Evolutionary conservation across 352 stramenopile species (phyloP), one percentile per base, ranked within the genome.

Genomic region (Thraustotheca clavata): DNA sequence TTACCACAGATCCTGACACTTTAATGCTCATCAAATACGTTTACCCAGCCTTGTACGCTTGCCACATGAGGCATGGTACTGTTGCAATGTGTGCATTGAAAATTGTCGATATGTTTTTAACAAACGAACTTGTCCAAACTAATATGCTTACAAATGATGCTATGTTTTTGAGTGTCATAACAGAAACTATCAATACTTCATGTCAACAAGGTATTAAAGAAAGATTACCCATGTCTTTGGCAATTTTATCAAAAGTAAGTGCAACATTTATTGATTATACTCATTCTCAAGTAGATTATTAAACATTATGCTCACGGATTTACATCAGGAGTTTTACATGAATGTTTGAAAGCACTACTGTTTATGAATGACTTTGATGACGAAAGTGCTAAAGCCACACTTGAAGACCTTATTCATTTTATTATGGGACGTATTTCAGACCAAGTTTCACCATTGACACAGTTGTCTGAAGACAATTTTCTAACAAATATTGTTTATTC

Each of bases 301-400:
- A 68, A 73, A 11, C 86, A 81, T 41, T 78, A 61, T 20, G 29
- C 50, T 5, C 57, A 41, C 27, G 74, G 72, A 0, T 86, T 87
- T 50, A 60, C 73, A 4, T 63, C 79, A 0, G 49, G 47, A 7
- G 59, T 92, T 12, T 70, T 94, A n/a, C 85, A 94, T 39, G 70
- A 77, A 9, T 74, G 77, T 16, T 54, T 91, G 29, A 88, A 86
- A 46, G 72, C 80, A 0, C 49, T 92, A n/a, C 85, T 77, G 20
- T 92, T 91, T 38, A 83, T 92, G 7, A 81, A 79, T 4, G 80
- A 94, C 33, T 90, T 87, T 34, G 80, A 91, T 49, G 68, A 76
- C 0, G 68, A 78, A 2, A 41, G 88, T 4, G 73, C 80, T 20
- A 91, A 89, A 41, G 68, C 71, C 0, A 70, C 89, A 5, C 77